Evolutionary conservation across 108 stramenopile genomes (phyloP), one percentile per base, ranked within the genome.

Genomic region (Nitzschia palea): DNA sequence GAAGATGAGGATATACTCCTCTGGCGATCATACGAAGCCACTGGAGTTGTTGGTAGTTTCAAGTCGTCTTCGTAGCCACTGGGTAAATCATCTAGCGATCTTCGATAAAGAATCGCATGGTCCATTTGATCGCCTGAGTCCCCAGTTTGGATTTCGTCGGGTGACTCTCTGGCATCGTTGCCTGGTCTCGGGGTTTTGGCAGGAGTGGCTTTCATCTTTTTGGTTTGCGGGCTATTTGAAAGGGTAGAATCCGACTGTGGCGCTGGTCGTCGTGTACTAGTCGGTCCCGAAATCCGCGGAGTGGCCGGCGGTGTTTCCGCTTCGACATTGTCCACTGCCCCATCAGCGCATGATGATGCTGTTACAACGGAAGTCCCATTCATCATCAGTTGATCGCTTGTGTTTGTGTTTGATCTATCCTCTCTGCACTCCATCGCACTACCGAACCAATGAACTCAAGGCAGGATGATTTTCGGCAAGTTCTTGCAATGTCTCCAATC

Each of bases 31-130:
- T 20, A 12, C 15, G n/a, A 5, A n/a, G 47, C 18, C 18, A 65
- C 33, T n/a, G 65, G 35, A 36, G 59, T 60, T 43, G 40, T 37
- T 60, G 59, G 59, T n/a, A 60, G 31, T 14, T 60, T 60, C 40
- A 60, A n/a, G 2, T 60, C 59, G 12, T 60, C 37, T 22, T 60
- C 59, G 37, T 60, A 43, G n/a, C 23, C 40, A 40, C 27, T 25
- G 0, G 2, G 14, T 4, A 42, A 36, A 42, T 60, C 59, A 23
- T 25, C 40, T 20, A 20, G 30, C 3, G 54, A 55, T 20, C 30
- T 28, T 29, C 54, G 23, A 31, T 55, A 55, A 12, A 14, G 12
- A 14, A 42, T 12, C 12, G 40, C 9, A 9, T 42, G 40, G 14
- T 42, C 14, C 31, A 32, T 31, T 55, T 29, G 28, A 14, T 29